phyloP scores from a whole-genome alignment of 1,284 basidiomycete species.

The Chiua sp. region DNA sequence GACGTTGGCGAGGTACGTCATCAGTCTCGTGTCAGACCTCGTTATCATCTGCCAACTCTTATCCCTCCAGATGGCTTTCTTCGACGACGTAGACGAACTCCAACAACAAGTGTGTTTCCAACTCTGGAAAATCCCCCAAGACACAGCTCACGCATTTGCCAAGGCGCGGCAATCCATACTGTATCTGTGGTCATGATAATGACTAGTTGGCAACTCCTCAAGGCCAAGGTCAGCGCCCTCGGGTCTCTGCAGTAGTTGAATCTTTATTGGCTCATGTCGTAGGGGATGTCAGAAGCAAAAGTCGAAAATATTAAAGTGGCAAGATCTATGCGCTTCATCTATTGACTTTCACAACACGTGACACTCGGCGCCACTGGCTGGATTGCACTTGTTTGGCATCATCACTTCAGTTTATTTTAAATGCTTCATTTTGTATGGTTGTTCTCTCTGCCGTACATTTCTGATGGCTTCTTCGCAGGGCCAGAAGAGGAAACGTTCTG shows the following conservation, averaged over 20 bases:
- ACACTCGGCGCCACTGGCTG: no score
- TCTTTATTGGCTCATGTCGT: slow-evolving; percentile 9
- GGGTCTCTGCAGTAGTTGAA: slow-evolving; percentile 6
- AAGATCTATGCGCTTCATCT: slow-evolving; percentile 30
- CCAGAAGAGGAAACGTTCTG: no score
- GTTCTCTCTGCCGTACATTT: no score
- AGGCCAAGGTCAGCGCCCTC: slow-evolving; percentile 76
- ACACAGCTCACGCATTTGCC: slow-evolving; percentile 7
- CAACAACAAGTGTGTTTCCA: slow-evolving; percentile 76
- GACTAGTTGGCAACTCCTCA: slow-evolving; percentile 84
- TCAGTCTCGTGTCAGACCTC: no score
- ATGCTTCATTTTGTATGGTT: no score
- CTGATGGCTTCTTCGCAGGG: no score
- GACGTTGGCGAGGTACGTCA: slow-evolving; percentile 49
- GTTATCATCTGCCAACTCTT: not conserved
- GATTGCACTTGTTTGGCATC: no score
- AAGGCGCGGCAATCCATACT: slow-evolving; percentile 79
- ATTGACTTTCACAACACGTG: no score
- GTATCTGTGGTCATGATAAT: slow-evolving; percentile 87
- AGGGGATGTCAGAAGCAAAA: slow-evolving; percentile 91
- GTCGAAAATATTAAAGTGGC: slow-evolving; percentile 93
- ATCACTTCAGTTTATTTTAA: no score
- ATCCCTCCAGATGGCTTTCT: slow-evolving; percentile 60
- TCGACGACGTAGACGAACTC: slow-evolving; percentile 90
- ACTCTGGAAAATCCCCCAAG: not conserved